Percentiles rank a stretch among this genome's conserved stretches.
Evolutionary conservation across 257 asterid genomes (phyloP).

Genomic region (Penstemon newberryi): DNA sequence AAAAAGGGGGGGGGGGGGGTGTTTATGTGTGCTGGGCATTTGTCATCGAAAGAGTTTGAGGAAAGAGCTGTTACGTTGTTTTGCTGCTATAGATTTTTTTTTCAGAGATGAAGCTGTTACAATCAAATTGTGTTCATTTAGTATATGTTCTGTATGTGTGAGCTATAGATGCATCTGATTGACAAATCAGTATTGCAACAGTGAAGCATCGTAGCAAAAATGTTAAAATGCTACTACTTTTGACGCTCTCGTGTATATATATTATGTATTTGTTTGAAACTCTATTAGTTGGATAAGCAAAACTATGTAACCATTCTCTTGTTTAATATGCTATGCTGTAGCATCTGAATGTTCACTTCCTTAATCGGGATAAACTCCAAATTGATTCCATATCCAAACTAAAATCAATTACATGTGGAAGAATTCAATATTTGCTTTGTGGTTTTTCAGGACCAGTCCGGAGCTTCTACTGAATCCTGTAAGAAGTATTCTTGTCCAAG

Average conservation of each 20-base stretch:
- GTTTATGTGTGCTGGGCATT: conserved; percentile 1
- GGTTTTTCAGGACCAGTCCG: conserved; percentile 85
- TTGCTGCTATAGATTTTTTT: not conserved
- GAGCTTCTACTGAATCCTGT: conserved; percentile 97
- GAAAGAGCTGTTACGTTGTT: conserved; percentile 13
- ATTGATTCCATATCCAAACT: conserved; percentile 13
- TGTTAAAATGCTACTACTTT: not conserved
- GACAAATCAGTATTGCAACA: conserved; percentile 13
- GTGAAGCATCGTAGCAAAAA: conserved; percentile 1
- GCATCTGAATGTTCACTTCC: not conserved
- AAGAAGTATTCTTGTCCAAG: conserved; percentile 41
- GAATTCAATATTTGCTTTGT: conserved; percentile 33
- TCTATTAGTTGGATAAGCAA: conserved; percentile 12
- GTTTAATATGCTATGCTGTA: conserved; percentile 15
- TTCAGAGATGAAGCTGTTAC: no score
- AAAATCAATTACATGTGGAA: not conserved
- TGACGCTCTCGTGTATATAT: not conserved
- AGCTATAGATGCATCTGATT: not conserved
- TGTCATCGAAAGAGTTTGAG: not conserved
- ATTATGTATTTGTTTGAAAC: conserved; percentile 7
- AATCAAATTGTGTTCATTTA: no score
- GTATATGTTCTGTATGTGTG: not conserved
- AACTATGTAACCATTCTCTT: not conserved
- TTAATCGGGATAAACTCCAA: conserved; percentile 19
- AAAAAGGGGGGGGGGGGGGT: not conserved